Conservation (phyloP, 306 rosid genomes). For the Crataegus laevigata region DNA sequence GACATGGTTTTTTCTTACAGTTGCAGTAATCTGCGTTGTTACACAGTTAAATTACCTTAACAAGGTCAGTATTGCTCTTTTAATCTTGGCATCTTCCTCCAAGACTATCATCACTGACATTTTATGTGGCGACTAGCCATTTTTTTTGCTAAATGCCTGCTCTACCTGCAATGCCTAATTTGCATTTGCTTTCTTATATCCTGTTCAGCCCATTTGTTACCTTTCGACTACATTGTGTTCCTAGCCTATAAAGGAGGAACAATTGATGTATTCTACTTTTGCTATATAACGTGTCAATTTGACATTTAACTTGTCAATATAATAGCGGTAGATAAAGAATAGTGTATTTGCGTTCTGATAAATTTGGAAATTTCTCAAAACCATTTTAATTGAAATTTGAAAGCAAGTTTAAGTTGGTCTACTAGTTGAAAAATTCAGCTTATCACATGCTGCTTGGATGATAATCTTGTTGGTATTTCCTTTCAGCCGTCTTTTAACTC, state of each 20-base stretch:
- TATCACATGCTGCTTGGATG: neutral
- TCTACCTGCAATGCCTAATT: neutral
- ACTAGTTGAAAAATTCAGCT: neutral
- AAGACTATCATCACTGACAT: neutral
- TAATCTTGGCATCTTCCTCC: neutral
- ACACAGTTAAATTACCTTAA: conserved; percentile 90
- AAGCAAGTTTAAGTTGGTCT: neutral
- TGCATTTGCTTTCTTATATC: neutral
- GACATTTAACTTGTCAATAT: neutral
- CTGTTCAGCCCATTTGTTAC: neutral
- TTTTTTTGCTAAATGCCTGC: neutral
- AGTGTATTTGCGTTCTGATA: neutral
- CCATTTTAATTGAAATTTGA: neutral
- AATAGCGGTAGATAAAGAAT: neutral
- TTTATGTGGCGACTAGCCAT: neutral
- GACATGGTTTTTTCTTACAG: conserved; percentile 82
- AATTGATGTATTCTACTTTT: neutral
- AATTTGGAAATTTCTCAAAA: neutral
- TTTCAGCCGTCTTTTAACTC: neutral
- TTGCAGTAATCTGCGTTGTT: conserved; percentile 69
- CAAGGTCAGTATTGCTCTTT: conserved; percentile 52
- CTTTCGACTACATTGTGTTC: neutral
- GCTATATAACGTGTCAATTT: neutral
- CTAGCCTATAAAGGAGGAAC: neutral
- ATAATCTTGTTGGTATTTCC: neutral